Evolutionary conservation across 208 protist genomes (phyloP), one percentile per base, ranked within the genome.

Genomic region (Trypanosoma congolense): DNA sequence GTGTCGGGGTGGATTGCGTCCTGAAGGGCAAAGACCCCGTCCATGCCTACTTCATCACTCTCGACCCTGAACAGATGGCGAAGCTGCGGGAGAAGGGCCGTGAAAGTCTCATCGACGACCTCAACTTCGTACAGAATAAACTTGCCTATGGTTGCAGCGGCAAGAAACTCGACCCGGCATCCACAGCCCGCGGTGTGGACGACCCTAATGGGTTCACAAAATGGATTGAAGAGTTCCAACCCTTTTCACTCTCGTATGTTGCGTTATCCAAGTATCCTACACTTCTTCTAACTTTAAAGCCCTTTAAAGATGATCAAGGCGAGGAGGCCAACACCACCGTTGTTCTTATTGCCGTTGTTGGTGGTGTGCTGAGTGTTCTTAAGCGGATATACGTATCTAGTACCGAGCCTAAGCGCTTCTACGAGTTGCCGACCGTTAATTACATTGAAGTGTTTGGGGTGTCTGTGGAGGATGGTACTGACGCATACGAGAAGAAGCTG

Each of bases 391-490:
- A 84, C 50, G 78, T 92, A 25, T 70, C 64, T 54, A 80, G 71
- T 52, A 76, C 74, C 31, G 84, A 92, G 55, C 83, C 83, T 3
- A 87, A 87, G 64, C 77, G 65, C 31, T 87, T 92, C 46, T 87
- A 79, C 46, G 75, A 88, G 40, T 57, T 92, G 51, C 84, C 84
- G 0, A 75, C 61, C 22, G 84, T 92, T 8, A 72, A 87, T 56
- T 92, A 87, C 55, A 75, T 92, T 49, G 84, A 88, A 50, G 52
- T 76, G 22, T 83, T 82, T 54, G 84, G 80, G 3, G 56, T 77
- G 1, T 81, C 77, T 5, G 38, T 92, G 42, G 68, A 58, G 4
- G 74, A 77, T 2, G 84, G 80, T 28, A 41, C 68, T 40, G 52
- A 50, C 2, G 85, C 77, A 18, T 87, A 83, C 47, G 72, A 85